Base-by-base conservation (phyloP, 2,329 filamentous ascomycete genomes). In the Aspergillus sp. region DNA sequence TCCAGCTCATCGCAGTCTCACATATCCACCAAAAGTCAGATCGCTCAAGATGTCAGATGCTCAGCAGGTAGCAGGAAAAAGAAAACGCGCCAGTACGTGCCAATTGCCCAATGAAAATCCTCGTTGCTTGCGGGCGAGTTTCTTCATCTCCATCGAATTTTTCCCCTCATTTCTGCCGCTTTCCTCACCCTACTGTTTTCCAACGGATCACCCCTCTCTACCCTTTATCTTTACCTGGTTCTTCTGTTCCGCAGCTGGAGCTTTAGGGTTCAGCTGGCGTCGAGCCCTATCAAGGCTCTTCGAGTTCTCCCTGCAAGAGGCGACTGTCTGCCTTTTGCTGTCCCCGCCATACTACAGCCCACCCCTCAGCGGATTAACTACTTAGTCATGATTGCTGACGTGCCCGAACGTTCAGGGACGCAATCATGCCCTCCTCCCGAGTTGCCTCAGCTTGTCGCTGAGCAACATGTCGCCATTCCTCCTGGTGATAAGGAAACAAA, bases 381-480 rank as follows among this genome's bases (percentile, higher is more conserved):
- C 19, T 19, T 19, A 25, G 45, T 13, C 55, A 65, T 64, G 65
- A 66, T 69, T 68, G 63, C 74, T 78, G 65, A 77, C 69, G 41
- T 23, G 28, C 59, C 38, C 63, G 59, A 54, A 57, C 55, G 55
- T 31, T 52, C 81, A 92, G 91, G 92, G 79, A 98, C 95, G 55
- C 95, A 98, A 79, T 98, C 95, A 59, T 90, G 97, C 63, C 95
- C 95, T 62, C 93, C 94, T 58, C 95, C 95, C 22, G 87, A 90
- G 66, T 87, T 99, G 22, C 95, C 95, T 7, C 91, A 94, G 75
- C 87, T 99, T 55, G 92, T 97, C 51, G 94, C 95, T 47, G 94
- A 98, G 79, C 94, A 98, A 77, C 90, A 95, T 74, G 85, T 88
- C 13, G 89, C 94, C 28, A 97, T 99, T 67, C 82, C 93, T 11